phyloP scores from a whole-genome alignment of 495 filamentous ascomycete species.

The Podospora appendiculata region DNA sequence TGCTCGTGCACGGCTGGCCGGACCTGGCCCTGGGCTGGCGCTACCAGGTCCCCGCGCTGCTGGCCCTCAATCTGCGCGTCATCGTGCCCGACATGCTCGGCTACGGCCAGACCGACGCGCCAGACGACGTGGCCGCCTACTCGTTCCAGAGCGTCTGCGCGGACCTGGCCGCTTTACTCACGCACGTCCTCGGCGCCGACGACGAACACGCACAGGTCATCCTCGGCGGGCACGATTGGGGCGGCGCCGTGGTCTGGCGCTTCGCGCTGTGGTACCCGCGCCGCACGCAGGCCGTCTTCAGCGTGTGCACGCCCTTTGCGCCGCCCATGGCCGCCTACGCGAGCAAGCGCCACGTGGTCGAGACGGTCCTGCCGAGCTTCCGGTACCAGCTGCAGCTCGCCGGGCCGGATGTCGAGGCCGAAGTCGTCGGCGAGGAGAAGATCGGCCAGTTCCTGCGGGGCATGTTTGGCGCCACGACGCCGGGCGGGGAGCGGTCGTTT shows the following conservation, averaged over 20 bases:
- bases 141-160: conserved; percentile 56
- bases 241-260: conserved; percentile 48
- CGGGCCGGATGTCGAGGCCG: conserved; percentile 55
- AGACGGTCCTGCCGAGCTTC: conserved; percentile 60
- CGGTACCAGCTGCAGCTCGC: conserved; percentile 76
- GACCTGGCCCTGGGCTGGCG: conserved; percentile 73
- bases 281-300: conserved; percentile 64
- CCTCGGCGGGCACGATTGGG: conserved; percentile 55
- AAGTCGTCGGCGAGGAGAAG: conserved; percentile 43
- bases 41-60: conserved; percentile 67
- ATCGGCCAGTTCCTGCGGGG: conserved; percentile 61
- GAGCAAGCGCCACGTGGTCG: conserved; percentile 43
- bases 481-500: conserved; percentile 47
- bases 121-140: conserved; percentile 44
- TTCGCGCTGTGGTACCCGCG: conserved; percentile 64
- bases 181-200: conserved; percentile 1
- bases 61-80: conserved; percentile 54
- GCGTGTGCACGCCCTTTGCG: conserved; percentile 68
- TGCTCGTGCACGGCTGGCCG: conserved; percentile 52
- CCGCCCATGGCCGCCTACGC: conserved; percentile 42
- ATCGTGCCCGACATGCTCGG: conserved; percentile 46
- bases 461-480: conserved; percentile 57
- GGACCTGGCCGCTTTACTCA: conserved; percentile 42
- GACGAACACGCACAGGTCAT: background rate
- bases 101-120: conserved; percentile 61